Evolutionary conservation across 768 basidiomycete species (phyloP), one percentile per base, ranked within the genome.

Genomic region (Hortiboletus flavorubellus): DNA sequence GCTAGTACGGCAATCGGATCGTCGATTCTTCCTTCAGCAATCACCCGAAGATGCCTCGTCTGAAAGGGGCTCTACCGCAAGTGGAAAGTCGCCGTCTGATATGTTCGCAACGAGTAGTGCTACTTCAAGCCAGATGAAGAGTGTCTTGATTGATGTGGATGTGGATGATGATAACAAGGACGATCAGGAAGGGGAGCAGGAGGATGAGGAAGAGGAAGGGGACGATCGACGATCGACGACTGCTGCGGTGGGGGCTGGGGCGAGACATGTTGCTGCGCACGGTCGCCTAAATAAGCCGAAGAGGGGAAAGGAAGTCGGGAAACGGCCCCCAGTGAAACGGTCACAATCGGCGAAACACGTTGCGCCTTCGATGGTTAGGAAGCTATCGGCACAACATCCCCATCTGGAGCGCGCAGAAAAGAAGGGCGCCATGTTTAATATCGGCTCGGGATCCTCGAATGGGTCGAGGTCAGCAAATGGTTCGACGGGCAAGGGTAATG

Each of bases 371-470:
- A 69, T 70, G 50, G 61, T 64, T 37, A 66, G 60, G 54, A 72
- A 65, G 60, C 51, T 56, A 18, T 65, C 65, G 45, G 37, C 53
- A 33, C 69, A 66, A 2, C 66, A 57, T n/a, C 43, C 45, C 16
- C 61, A 59, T 30, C 49, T 29, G 26, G 64, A 58, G 15, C 67
- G 55, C 23, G 33, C 15, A 21, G 59, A 62, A 37, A 68, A 66
- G 53, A 68, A 63, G 46, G 61, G 68, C 18, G 64, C 74, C 12
- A 73, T 73, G 62, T 84, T 86, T 56, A 82, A 83, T 59, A 78
- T 86, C 52, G 84, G 83, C 2, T 85, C 84, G 16, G 74, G 76
- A 54, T 83, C 83, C 38, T 83, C 83, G 49, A 79, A 78, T 45
- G 80, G 80, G 16, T 69, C 72, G 38, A 63, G 58, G 56, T 68